A percentile compares a stretch with the other conserved stretches of the same genome.
These are phyloP conservation scores for Phytophthora gonapodyides DNA, from an alignment of 352 stramenopile species.

Conservation along the genomic window DNA sequence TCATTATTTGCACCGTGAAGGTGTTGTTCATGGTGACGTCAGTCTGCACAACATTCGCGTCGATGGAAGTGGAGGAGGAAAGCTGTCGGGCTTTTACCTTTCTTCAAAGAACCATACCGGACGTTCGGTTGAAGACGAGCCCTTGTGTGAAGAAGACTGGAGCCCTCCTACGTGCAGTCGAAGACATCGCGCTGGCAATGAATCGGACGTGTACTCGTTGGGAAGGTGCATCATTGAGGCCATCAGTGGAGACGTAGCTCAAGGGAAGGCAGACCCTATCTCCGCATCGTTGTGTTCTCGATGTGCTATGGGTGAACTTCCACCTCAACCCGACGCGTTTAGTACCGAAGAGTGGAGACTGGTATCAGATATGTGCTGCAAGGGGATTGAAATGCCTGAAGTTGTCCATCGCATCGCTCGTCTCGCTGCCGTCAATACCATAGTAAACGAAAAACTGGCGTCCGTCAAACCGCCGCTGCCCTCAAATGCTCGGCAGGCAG, in stretches of 20 bases:
- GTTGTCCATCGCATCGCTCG: slow-evolving; percentile 6
- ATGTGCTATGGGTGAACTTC: too few relatives aligned
- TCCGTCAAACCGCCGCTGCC: too few relatives aligned
- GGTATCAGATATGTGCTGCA: slow-evolving; percentile 12
- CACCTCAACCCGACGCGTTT: neutral
- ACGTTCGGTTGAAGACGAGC: too few relatives aligned
- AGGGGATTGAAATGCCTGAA: slow-evolving; percentile 1
- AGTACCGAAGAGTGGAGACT: slow-evolving; percentile 9
- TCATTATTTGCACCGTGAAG: slow-evolving; percentile 7
- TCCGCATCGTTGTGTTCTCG: neutral
- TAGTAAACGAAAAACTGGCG: neutral
- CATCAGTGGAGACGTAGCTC: neutral
- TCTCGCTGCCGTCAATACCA: slow-evolving; percentile 3
- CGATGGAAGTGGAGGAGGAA: neutral
- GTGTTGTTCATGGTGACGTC: slow-evolving; percentile 7
- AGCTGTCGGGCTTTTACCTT: slow-evolving; percentile 1
- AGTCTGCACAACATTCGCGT: slow-evolving; percentile 13
- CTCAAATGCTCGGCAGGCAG: too few relatives aligned
- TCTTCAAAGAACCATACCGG: neutral
- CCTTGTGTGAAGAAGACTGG: too few relatives aligned
- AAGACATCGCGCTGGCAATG: neutral
- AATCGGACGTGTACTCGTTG: slow-evolving; percentile 7
- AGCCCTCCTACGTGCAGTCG: too few relatives aligned
- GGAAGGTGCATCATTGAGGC: slow-evolving; percentile 12
- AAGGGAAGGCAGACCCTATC: neutral